Evolutionary conservation across 2,329 filamentous ascomycete genomes (phyloP).

Genomic region (Penicillium occitanis): DNA sequence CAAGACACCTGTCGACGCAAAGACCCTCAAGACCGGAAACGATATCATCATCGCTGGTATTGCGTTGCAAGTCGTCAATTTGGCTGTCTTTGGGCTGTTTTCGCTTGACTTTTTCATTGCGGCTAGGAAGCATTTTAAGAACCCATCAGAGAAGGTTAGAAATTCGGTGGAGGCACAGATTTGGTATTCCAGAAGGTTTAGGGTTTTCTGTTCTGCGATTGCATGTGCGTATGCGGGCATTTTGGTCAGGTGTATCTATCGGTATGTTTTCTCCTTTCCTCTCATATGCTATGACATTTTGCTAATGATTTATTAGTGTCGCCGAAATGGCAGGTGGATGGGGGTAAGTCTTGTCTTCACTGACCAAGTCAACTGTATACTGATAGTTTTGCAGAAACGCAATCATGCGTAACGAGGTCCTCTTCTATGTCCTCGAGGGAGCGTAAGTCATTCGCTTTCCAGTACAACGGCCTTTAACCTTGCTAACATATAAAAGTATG

Average conservation of each 20-base stretch:
- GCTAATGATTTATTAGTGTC: constrained; percentile 35
- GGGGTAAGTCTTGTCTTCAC: constrained; percentile 38
- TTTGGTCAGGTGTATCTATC: constrained; percentile 36
- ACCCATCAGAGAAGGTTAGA: constrained; percentile 1
- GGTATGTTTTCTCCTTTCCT: constrained; percentile 27
- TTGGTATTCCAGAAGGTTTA: constrained; percentile 24
- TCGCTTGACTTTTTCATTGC: constrained; percentile 27
- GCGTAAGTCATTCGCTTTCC: constrained; percentile 40
- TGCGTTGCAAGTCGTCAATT: constrained; percentile 39
- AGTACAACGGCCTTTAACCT: constrained; percentile 26
- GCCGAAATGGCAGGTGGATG: constrained; percentile 65
- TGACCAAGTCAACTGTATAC: background rate
- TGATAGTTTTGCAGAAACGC: constrained; percentile 39
- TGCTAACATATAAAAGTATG: constrained; percentile 33
- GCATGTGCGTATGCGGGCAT: constrained; percentile 23
- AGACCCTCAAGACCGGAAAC: constrained; percentile 22
- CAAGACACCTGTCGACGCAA: constrained; percentile 17
- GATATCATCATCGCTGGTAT: constrained; percentile 46
- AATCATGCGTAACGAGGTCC: constrained; percentile 63
- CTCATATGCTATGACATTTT: background rate
- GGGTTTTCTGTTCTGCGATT: constrained; percentile 26
- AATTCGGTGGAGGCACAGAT: constrained; percentile 18
- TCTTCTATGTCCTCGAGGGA: constrained; percentile 60
- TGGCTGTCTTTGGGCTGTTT: constrained; percentile 32
- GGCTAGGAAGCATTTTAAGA: constrained; percentile 19